Evolutionary conservation across 202 grass and related monocot species (phyloP), one percentile per base, ranked within the genome.

Genomic region (Cymbopogon flexuosus): DNA sequence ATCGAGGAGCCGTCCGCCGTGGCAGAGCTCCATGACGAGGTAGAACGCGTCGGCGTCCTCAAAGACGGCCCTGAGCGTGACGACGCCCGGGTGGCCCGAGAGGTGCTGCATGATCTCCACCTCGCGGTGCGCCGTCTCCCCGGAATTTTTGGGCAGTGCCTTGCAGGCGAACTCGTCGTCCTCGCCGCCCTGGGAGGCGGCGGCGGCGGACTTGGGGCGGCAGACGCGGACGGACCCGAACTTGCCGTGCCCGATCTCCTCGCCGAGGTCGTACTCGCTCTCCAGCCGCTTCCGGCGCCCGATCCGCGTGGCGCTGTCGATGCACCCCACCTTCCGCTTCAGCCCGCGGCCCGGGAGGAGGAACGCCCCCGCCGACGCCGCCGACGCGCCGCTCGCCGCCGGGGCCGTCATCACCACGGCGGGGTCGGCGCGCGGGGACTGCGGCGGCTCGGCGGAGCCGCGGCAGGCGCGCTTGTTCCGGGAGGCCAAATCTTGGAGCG

Each of bases 71-170:
- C 81, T 80, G 65, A 94, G 86, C 67, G 84, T 91, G 31, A 94
- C 89, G 49, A 94, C 52, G 34, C 84, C 86, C 19, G 88, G 88
- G 67, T 94, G 92, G 52, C 89, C 89, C 3, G 89, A 91, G 42
- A 94, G 76, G 41, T 94, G 92, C 58, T 94, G 86, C 89, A 94
- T 91, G 66, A 94, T 89, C 83, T 94, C 92, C 39, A 94, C 88
- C 77, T 94, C 92, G 2, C 78, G 81, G 57, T 89, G 92, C 0
- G 83, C 92, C 1, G 86, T 87, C 33, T 94, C 92, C 14, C 88
- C 89, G n/a, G 78, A 78, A 49, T 78, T 85, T 69, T 94, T 93
- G 34, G 62, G 54, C 36, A 89, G 36, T 45, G 81, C 56, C 77
- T 94, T 91, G 86, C 92, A 91, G 42, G 88, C 88, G 47, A 91